phyloP scores from a whole-genome alignment of 352 stramenopile species.

The Globisporangium megalacanthum region DNA sequence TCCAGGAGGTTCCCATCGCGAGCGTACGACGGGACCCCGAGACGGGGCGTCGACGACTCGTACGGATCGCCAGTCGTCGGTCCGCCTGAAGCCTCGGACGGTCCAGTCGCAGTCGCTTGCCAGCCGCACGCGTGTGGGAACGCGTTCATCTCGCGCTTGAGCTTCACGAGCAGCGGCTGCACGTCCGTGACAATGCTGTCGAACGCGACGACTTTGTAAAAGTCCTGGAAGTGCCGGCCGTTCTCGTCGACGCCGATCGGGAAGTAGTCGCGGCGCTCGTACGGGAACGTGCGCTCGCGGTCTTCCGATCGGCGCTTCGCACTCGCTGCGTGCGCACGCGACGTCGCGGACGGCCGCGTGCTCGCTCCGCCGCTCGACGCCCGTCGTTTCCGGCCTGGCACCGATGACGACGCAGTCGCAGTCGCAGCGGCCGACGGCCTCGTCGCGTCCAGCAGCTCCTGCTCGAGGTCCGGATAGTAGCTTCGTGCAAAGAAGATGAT shows the following conservation, averaged over 20 bases:
- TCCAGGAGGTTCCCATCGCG: constrained; percentile 95
- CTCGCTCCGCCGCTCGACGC: constrained; percentile 5
- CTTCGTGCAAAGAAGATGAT: constrained; percentile 91
- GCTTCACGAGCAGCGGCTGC: constrained; percentile 52
- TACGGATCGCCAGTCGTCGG: constrained; percentile 1
- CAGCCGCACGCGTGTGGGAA: constrained; percentile 70
- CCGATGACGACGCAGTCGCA: constrained; percentile 1
- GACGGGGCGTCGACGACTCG: constrained; percentile 15
- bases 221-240: constrained; percentile 77
- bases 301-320: constrained; percentile 20
- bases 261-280: constrained; percentile 57
- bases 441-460: constrained; percentile 23
- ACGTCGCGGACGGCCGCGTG: constrained; percentile 1
- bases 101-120: constrained; percentile 19
- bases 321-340: not conserved
- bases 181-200: constrained; percentile 70
- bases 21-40: constrained; percentile 55
- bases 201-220: constrained; percentile 82
- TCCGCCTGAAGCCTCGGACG: constrained; percentile 12
- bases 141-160: constrained; percentile 76
- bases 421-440: not conserved
- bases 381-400: constrained; percentile 3
- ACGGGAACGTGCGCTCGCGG: constrained; percentile 54
- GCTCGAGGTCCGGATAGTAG: constrained; percentile 81
- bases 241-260: constrained; percentile 71